Percentiles rank a stretch among this genome's conserved stretches.
phyloP scores from a whole-genome alignment of 2,329 filamentous ascomycete species.

The Fusarium lyarnte region DNA sequence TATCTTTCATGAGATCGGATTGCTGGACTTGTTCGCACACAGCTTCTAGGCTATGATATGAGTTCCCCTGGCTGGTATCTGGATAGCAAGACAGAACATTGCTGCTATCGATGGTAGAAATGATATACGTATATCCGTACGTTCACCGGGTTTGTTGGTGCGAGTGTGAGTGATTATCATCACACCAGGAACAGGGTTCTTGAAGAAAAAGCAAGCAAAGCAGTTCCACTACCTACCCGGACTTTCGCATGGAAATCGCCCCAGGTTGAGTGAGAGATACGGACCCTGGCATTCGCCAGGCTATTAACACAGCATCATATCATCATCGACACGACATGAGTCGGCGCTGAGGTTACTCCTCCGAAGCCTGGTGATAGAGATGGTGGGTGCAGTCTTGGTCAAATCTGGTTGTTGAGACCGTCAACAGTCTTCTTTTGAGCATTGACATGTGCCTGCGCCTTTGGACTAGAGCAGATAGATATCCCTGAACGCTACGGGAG shows the following conservation, averaged over 20 bases:
- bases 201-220: slow-evolving; percentile 19
- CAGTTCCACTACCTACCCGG: slow-evolving; percentile 7
- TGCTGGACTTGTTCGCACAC: neutral
- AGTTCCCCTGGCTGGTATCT: neutral
- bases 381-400: neutral
- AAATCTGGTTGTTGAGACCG: neutral
- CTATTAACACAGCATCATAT: neutral
- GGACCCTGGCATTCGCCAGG: neutral
- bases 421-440: neutral
- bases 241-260: slow-evolving; percentile 3
- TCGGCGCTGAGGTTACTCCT: neutral
- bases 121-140: neutral
- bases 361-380: neutral
- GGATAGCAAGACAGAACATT: neutral
- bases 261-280: neutral
- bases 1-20: neutral
- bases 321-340: neutral
- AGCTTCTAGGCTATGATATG: neutral
- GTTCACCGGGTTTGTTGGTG: neutral
- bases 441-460: neutral
- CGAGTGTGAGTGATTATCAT: slow-evolving; percentile 2
- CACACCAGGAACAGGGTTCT: slow-evolving; percentile 20
- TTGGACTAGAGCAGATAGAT: neutral
- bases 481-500: slow-evolving; percentile 13
- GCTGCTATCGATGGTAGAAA: neutral